Base-by-base conservation (phyloP, 78 protist genomes). In the Cyanophora paradoxa region DNA sequence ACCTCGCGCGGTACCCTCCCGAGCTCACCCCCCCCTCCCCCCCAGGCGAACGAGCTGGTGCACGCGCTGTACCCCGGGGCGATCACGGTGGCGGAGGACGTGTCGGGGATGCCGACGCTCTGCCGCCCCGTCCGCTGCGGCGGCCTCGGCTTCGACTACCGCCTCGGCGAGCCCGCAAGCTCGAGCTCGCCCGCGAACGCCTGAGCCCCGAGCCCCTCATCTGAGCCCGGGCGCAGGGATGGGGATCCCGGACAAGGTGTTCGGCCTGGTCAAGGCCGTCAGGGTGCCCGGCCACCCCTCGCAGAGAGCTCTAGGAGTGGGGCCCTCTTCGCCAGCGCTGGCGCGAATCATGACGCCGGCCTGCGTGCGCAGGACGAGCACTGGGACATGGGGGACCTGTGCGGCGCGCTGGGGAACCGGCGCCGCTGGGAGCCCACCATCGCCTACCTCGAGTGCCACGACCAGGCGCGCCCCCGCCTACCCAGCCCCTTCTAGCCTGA, bases 191-290 rank as follows among this genome's bases (percentile, higher is more conserved):
- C n/a, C n/a, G n/a, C n/a, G n/a, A n/a, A n/a, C n/a, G n/a, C n/a
- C n/a, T n/a, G n/a, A n/a, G n/a, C n/a, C n/a, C n/a, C n/a, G n/a
- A n/a, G n/a, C n/a, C n/a, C n/a, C n/a, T n/a, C n/a, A n/a, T n/a
- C n/a, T n/a, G n/a, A n/a, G n/a, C n/a, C n/a, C n/a, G n/a, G n/a
- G n/a, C n/a, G n/a, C n/a, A n/a, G n/a, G 78, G 41, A 88, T 92
- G 95, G 93, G 93, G 34, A 69, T 89, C 10, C 97, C 98, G 0
- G 97, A 95, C 75, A 84, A 70, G 81, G 93, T 97, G 99, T 87
- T 91, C 48, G 74, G 84, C 64, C 81, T 92, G n/a, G 76, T 92
- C 56, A 93, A 92, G 82, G 80, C 76, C n/a, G 13, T 10, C 33
- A 71, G n/a, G n/a, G n/a, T n/a, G n/a, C n/a, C n/a, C n/a, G n/a